A percentile compares a stretch with the other conserved stretches of the same genome.
Evolutionary conservation across 2,329 filamentous ascomycete genomes (phyloP).

Genomic region (Pestalotiopsis sp.): DNA sequence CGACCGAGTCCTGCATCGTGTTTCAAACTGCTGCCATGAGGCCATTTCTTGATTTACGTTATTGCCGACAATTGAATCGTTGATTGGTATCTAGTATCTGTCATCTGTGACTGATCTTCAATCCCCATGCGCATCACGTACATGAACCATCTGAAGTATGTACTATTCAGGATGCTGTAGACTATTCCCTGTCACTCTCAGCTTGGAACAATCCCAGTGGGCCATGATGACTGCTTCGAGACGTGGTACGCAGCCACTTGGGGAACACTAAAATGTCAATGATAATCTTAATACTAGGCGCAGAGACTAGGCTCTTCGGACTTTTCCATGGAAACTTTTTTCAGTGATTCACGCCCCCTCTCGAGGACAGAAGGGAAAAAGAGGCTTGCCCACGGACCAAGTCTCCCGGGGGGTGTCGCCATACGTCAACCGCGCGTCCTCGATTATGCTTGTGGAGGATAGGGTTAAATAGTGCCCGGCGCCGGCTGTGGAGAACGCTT

Average conservation of each 20-base stretch:
- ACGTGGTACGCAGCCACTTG: neutral
- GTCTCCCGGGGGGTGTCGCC: neutral
- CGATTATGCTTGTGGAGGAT: conserved; percentile 10
- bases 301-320: neutral
- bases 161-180: neutral
- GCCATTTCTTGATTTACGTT: neutral
- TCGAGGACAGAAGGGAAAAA: neutral
- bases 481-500: neutral
- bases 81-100: neutral
- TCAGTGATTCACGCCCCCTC: neutral
- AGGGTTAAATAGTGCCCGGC: conserved; percentile 9
- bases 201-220: neutral
- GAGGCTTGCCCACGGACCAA: neutral
- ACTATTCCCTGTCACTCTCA: neutral
- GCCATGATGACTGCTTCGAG: neutral
- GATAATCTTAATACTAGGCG: neutral
- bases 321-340: neutral
- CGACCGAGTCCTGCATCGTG: neutral
- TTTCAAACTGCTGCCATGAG: neutral
- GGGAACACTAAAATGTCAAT: neutral
- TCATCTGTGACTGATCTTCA: too few species aligned
- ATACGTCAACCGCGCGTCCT: conserved; percentile 1
- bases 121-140: too few species aligned
- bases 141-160: neutral
- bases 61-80: neutral